Conservation (phyloP, 441 rosid genomes). For the Arabidopsis hybrid region DNA sequence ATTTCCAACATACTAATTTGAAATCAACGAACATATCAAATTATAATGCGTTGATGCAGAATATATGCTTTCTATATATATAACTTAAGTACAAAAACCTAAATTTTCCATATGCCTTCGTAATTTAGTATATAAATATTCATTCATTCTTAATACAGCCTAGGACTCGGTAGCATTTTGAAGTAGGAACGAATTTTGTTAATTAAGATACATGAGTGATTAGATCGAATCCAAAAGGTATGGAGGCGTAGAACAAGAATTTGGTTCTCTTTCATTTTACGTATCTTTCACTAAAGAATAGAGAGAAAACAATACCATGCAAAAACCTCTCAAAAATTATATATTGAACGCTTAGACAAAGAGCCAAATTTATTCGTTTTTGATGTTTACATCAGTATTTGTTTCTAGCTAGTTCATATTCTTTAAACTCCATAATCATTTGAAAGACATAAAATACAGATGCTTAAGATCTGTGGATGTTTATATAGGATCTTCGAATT, state of each 20-base stretch:
- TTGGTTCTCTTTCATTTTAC: conserved; percentile 15
- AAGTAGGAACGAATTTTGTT: background rate
- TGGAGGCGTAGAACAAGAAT: conserved; percentile 36
- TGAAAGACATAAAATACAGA: background rate
- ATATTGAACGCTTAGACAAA: conserved; percentile 21
- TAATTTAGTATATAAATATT: background rate
- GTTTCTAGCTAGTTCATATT: conserved; percentile 11
- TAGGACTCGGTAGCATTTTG: conserved; percentile 14
- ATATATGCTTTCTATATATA: background rate
- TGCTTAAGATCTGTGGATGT: background rate
- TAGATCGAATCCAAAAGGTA: conserved; percentile 37
- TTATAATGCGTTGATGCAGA: background rate
- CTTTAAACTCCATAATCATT: background rate
- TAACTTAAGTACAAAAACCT: background rate
- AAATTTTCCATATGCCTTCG: background rate
- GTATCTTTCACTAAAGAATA: conserved; percentile 33
- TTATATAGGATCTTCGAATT: background rate
- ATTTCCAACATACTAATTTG: conserved; percentile 1
- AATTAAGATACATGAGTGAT: conserved; percentile 22
- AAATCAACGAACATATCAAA: conserved; percentile 2
- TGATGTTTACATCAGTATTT: conserved; percentile 15
- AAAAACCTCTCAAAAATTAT: conserved; percentile 3
- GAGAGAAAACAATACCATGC: conserved; percentile 11
- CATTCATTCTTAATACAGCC: conserved; percentile 18
- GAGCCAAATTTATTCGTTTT: background rate